Base-by-base conservation (phyloP, 2,329 filamentous ascomycete genomes). In the Colletotrichum lindemuthianum region DNA sequence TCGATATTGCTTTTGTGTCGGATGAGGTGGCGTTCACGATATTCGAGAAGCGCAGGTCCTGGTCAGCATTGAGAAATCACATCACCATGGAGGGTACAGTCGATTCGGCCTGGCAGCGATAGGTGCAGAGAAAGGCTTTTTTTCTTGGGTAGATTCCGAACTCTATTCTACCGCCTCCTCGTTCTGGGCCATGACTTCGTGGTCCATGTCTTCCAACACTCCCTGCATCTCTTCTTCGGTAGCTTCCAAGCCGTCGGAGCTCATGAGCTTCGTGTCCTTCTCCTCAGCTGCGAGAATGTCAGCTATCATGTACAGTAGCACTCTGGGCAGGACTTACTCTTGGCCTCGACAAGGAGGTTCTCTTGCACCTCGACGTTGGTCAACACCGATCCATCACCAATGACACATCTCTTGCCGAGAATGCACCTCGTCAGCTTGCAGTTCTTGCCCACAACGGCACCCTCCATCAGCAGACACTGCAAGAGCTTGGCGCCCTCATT, bases 351-450 rank as follows among this genome's bases (percentile, higher is more conserved):
- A 2, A 97, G 85, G 8, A 95, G 83, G 73, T 95, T 95, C 76
- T 97, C 92, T 75, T 97, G 93, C 6, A 98, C 90, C 78, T 98
- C 93, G 71, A 94, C 97, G 66, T 97, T 92, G 57, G 90, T 93
- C 69, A 98, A 78, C n/a, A 88, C 86, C 6, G 85, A 90, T 8
- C 90, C 90, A 50, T 92, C 92, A n/a, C 95, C 94, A 69, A 99
- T 88, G 71, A 91, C 89, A 69, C 90, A 91, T 67, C 92, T 82
- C 72, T 90, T 88, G 5, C 96, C 96, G 44, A 98, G 79, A 37
- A 98, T 92, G 73, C 94, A 97, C 24, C 92, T 92, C 1, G 92
- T 96, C 55, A 98, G 81, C 75, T 93, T 93, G 73, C 90, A 94
- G 47, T 91, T 90, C 71, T 92, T 91, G 12, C 92, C 94, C 11